phyloP scores from a whole-genome alignment of 2,329 filamentous ascomycete genomes.

The Claviceps spartinae region DNA sequence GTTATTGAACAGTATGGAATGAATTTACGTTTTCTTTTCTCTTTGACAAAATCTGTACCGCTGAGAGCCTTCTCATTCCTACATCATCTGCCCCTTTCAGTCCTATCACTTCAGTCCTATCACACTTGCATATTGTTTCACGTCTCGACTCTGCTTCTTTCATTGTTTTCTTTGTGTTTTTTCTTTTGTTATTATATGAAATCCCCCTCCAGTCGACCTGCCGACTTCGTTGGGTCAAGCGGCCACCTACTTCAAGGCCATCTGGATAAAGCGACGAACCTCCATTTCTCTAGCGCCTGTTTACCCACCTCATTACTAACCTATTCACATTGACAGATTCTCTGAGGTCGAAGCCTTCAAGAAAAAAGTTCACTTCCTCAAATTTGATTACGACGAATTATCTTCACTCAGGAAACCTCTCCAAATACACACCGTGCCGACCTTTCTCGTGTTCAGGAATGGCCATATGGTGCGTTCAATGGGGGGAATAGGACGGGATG shows the following conservation, averaged over 20 bases:
- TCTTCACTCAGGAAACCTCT: slow-evolving; percentile 62
- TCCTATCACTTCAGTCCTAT: too few species aligned
- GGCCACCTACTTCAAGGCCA: too few species aligned
- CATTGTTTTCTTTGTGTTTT: too few species aligned
- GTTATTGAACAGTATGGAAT: too few species aligned
- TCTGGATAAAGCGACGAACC: too few species aligned
- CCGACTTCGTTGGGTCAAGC: too few species aligned
- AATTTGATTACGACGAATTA: slow-evolving; percentile 79
- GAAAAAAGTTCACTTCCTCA: slow-evolving; percentile 61
- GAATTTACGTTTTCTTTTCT: not conserved
- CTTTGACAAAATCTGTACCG: not conserved
- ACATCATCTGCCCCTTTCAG: too few species aligned
- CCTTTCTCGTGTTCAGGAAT: slow-evolving; percentile 72
- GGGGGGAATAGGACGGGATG: slow-evolving; percentile 65
- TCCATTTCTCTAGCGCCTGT: not conserved
- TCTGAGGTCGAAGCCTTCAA: slow-evolving; percentile 30
- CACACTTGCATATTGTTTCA: too few species aligned
- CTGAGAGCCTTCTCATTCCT: not conserved
- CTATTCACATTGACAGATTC: slow-evolving; percentile 7
- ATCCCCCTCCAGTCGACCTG: too few species aligned
- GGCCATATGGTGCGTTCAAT: slow-evolving; percentile 59
- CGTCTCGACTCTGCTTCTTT: too few species aligned
- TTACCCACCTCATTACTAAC: not conserved
- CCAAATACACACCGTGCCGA: slow-evolving; percentile 80
- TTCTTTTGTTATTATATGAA: too few species aligned